A percentile compares a stretch with the other conserved stretches of the same genome.
Evolutionary conservation across 2,329 filamentous ascomycete genomes (phyloP).

Genomic region (Aspergillus fructus): DNA sequence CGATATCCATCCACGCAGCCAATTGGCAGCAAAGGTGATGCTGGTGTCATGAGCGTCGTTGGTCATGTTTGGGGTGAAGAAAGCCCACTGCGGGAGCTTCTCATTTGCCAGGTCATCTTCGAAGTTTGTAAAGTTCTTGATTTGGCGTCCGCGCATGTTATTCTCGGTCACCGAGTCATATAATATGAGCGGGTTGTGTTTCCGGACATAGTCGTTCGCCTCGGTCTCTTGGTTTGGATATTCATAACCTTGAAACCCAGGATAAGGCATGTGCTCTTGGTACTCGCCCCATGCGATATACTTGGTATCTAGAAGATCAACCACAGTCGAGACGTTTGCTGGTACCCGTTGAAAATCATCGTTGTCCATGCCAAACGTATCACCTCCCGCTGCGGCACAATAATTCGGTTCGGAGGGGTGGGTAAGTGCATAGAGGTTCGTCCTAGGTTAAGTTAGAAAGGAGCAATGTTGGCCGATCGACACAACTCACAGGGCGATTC

Average conservation of each 20-base stretch:
- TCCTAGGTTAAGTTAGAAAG: constrained; percentile 20
- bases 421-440: constrained; percentile 62
- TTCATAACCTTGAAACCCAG: constrained; percentile 66
- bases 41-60: constrained; percentile 73
- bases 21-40: constrained; percentile 66
- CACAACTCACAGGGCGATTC: constrained; percentile 54
- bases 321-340: constrained; percentile 64
- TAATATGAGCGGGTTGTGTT: constrained; percentile 70
- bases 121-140: constrained; percentile 74
- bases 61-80: constrained; percentile 54
- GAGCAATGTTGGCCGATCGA: neutral
- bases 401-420: constrained; percentile 79
- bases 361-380: constrained; percentile 70
- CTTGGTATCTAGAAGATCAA: constrained; percentile 66
- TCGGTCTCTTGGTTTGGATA: constrained; percentile 59
- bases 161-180: constrained; percentile 65
- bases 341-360: constrained; percentile 63
- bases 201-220: constrained; percentile 76
- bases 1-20: constrained; percentile 67
- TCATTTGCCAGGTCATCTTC: constrained; percentile 63
- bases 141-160: constrained; percentile 60
- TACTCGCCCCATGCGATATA: constrained; percentile 70
- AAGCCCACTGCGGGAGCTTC: constrained; percentile 67
- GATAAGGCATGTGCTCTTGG: constrained; percentile 75
- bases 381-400: constrained; percentile 64